These are phyloP conservation scores for Rauvolfia tetraphylla DNA, from an alignment of 257 asterid species.

Conservation along the genomic window DNA sequence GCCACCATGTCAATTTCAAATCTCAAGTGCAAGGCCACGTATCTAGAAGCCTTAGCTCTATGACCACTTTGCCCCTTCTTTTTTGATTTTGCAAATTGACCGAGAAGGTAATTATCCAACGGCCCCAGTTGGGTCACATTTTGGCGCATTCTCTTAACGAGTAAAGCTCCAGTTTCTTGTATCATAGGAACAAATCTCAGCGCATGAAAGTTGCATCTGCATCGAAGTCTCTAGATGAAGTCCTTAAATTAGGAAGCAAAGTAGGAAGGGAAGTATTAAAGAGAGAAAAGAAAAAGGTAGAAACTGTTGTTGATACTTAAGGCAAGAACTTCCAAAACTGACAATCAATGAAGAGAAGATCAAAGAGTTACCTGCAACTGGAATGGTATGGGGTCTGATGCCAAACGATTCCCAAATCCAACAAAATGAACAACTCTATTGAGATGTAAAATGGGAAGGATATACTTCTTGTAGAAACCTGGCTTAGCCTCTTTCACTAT, in stretches of 20 bases:
- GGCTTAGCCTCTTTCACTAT: constrained; percentile 94
- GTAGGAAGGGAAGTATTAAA: constrained; percentile 22
- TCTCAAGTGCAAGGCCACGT: constrained; percentile 89
- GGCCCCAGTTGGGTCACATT: constrained; percentile 68
- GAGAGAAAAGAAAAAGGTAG: constrained; percentile 13
- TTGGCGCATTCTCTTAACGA: constrained; percentile 83
- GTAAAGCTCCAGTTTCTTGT: constrained; percentile 85
- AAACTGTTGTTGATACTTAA: constrained; percentile 14
- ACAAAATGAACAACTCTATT: constrained; percentile 87
- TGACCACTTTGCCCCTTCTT: constrained; percentile 47
- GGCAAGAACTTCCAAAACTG: constrained; percentile 14
- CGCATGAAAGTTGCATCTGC: constrained; percentile 98
- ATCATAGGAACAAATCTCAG: constrained; percentile 88
- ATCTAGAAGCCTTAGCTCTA: constrained; percentile 53
- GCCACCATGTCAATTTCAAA: constrained; percentile 99
- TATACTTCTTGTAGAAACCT: constrained; percentile 73
- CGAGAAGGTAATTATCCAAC: constrained; percentile 84
- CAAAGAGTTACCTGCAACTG: constrained; percentile 62
- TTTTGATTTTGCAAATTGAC: constrained; percentile 56
- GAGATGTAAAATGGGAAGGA: constrained; percentile 82
- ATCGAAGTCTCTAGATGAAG: constrained; percentile 98
- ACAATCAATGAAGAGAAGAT: constrained; percentile 16
- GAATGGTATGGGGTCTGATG: constrained; percentile 89
- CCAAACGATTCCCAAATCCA: constrained; percentile 99
- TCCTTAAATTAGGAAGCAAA: constrained; percentile 67